Conservation (phyloP, 495 filamentous ascomycete genomes). For the Xylaria flabelliformis region DNA sequence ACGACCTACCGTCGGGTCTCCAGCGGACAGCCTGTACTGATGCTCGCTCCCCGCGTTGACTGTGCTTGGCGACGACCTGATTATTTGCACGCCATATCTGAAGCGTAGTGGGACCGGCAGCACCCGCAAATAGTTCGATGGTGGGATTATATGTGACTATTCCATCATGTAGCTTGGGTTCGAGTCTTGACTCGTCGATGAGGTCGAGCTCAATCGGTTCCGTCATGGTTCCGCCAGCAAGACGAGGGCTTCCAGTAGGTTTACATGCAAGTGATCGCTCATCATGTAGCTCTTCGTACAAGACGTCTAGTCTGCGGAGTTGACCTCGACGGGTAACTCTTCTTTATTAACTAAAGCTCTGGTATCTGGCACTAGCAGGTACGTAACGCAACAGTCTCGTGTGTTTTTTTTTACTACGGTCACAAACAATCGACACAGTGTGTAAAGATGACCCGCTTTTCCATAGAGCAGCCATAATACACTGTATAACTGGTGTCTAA, state of each 20-base stretch:
- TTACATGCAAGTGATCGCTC: conserved; percentile 25
- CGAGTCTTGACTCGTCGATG: conserved; percentile 53
- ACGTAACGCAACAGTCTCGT: not conserved
- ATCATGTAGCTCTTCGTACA: conserved; percentile 27
- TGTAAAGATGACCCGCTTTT: conserved; percentile 17
- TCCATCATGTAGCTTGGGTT: conserved; percentile 41
- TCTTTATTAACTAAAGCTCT: not conserved
- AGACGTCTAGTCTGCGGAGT: not conserved
- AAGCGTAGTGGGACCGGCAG: conserved; percentile 69
- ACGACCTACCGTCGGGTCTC: conserved; percentile 76
- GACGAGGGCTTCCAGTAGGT: conserved; percentile 15
- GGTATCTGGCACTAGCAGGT: not conserved
- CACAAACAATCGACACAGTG: conserved; percentile 15
- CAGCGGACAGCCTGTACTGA: conserved; percentile 66
- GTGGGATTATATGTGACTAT: conserved; percentile 77
- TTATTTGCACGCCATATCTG: conserved; percentile 64
- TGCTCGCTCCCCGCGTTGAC: conserved; percentile 54
- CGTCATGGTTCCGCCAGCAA: conserved; percentile 35
- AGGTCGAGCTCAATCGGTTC: conserved; percentile 44
- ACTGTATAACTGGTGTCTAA: not conserved
- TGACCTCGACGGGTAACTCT: not conserved
- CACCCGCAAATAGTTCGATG: conserved; percentile 82
- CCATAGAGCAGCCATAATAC: not conserved
- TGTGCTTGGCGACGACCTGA: conserved; percentile 55
- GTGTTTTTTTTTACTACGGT: not conserved